Evolutionary conservation across 2,329 filamentous ascomycete species (phyloP).

Genomic region (Penicillium hordei): DNA sequence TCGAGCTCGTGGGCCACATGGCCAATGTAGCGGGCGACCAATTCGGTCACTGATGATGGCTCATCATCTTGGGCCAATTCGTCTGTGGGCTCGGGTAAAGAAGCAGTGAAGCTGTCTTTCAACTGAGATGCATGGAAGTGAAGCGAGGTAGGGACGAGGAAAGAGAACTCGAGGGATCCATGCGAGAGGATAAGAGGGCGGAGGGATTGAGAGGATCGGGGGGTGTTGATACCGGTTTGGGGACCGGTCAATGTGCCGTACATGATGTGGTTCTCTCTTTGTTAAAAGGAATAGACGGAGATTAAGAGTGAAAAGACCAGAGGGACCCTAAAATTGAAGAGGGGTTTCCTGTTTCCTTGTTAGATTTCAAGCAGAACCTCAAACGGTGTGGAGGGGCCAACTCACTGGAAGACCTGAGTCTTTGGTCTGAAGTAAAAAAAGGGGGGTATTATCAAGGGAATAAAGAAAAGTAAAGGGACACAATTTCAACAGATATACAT

Average conservation of each 20-base stretch:
- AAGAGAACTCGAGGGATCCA: conserved; percentile 92
- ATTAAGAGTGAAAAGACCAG: conserved; percentile 1
- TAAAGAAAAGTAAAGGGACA: conserved; percentile 11
- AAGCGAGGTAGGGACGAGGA: conserved; percentile 89
- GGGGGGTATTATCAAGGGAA: conserved; percentile 11
- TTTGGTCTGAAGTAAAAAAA: background rate
- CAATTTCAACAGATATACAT: conserved; percentile 11
- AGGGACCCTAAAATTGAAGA: conserved; percentile 3
- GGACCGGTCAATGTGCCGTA: conserved; percentile 79
- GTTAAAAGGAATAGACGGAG: background rate
- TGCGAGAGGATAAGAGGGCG: conserved; percentile 88
- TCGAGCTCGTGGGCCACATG: conserved; percentile 87
- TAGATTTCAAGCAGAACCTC: background rate
- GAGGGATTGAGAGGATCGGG: conserved; percentile 87
- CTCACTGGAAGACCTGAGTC: conserved; percentile 1
- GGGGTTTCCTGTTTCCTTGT: conserved; percentile 1
- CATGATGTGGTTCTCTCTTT: conserved; percentile 58
- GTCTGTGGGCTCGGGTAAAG: conserved; percentile 86
- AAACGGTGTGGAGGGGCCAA: background rate
- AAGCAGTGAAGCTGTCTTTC: conserved; percentile 83
- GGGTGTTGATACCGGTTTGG: conserved; percentile 95
- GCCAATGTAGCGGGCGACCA: conserved; percentile 90
- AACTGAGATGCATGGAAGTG: conserved; percentile 96
- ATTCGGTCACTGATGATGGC: conserved; percentile 90
- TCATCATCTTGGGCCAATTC: conserved; percentile 98